Evolutionary conservation across 108 stramenopile genomes (phyloP).

Genomic region (Cyclotella atomus): DNA sequence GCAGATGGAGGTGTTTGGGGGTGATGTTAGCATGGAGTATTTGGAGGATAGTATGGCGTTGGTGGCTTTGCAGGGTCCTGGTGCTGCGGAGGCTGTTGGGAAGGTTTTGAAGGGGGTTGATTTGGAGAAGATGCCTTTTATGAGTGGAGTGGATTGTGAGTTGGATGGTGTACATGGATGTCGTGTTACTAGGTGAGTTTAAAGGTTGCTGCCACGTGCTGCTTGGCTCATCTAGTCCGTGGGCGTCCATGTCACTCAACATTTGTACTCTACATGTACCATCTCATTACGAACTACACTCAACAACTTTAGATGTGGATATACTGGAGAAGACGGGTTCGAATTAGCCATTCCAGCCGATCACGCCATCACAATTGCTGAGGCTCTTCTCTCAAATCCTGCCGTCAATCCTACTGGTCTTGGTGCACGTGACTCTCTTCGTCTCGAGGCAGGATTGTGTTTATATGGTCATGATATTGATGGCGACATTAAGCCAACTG

Average conservation of each 20-base stretch:
- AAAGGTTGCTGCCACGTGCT: background rate
- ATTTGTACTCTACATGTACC: background rate
- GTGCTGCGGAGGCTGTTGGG: constrained; percentile 80
- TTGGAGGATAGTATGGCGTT: constrained; percentile 92
- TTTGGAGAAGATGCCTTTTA: constrained; percentile 91
- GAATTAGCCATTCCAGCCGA: constrained; percentile 92
- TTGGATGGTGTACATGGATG: constrained; percentile 92
- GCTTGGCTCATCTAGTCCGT: background rate
- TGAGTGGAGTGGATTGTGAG: constrained; percentile 88
- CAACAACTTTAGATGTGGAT: constrained; percentile 99
- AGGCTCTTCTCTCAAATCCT: constrained; percentile 73
- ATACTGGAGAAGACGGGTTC: constrained; percentile 99
- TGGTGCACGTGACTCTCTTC: constrained; percentile 97
- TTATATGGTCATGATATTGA: constrained; percentile 98
- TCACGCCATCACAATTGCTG: constrained; percentile 81
- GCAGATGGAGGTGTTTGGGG: constrained; percentile 73
- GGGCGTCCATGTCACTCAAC: background rate
- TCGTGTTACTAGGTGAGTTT: constrained; percentile 84
- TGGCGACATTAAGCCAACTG: constrained; percentile 92
- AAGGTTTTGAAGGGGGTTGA: constrained; percentile 82
- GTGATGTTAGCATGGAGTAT: constrained; percentile 92
- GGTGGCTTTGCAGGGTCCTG: constrained; percentile 96
- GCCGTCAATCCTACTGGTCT: constrained; percentile 93
- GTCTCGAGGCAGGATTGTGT: constrained; percentile 98
- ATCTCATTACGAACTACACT: no score